Base-by-base conservation (phyloP, 768 basidiomycete species). In the Boletus sp. region DNA sequence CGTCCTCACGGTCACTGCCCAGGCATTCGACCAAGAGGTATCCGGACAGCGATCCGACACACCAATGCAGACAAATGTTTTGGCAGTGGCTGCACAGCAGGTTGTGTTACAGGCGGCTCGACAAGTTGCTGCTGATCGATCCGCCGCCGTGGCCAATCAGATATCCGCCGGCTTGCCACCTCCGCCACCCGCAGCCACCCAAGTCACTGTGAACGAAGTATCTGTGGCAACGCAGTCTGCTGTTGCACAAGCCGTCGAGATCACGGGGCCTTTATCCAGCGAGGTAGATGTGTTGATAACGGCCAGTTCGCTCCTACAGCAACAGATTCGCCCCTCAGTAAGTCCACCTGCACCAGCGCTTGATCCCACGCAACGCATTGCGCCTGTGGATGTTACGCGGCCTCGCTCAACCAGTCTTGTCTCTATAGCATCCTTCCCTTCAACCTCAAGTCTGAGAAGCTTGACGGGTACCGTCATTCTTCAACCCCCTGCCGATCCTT, bases 261-360 rank as follows among this genome's bases (percentile, higher is more conserved):
- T 85, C 66, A 83, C 83, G 38, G 87, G 88, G 30, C 81, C 83
- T 15, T 70, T 79, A 39, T 87, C 87, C 34, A 88, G 83, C 50
- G 90, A 90, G 63, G 85, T 92, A 48, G 88, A 91, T 61, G 88
- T 91, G 59, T 78, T 91, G 63, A 83, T 87, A 63, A 84, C 88
- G 4, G 88, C 89, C 38, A 77, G 72, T 57, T 74, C 77, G 41
- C 72, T 82, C 48, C 74, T 80, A 27, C 76, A 77, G 55, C 78
- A 78, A 47, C 77, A 79, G 53, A 72, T 68, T 43, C 72, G 66
- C 44, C 41, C 57, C 57, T 50, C 69, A 47, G 54, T 68, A 58
- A 64, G 64, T 61, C 61, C 64, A 55, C 49, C 67, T 35, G 53
- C 61, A 47, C 38, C 61, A 23, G 46, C 59, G 45, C 56, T 63